Evolutionary conservation across 2,329 filamentous ascomycete species (phyloP).

Genomic region (Fusarium begoniae): DNA sequence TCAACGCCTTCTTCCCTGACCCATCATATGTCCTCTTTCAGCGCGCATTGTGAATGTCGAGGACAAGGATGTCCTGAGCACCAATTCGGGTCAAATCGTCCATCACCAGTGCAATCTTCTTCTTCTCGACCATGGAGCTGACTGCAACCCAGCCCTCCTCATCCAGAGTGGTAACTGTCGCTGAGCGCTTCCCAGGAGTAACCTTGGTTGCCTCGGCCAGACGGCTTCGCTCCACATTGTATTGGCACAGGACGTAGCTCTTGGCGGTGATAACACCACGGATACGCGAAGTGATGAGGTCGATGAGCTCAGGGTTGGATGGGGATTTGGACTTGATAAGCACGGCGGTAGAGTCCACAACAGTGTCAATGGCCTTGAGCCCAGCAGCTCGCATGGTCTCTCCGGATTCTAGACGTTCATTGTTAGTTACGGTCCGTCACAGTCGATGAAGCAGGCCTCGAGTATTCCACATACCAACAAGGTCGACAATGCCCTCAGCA

Average conservation of each 20-base stretch:
- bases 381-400: conserved; percentile 98
- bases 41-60: conserved; percentile 85
- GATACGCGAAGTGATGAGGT: conserved; percentile 87
- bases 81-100: conserved; percentile 80
- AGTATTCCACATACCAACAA: conserved; percentile 79
- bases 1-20: conserved; percentile 21
- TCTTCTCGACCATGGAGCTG: conserved; percentile 91
- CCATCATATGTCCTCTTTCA: conserved; percentile 36
- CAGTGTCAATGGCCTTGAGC: conserved; percentile 92
- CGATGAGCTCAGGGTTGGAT: conserved; percentile 80
- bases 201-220: conserved; percentile 76
- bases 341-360: conserved; percentile 86
- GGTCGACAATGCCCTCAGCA: conserved; percentile 95
- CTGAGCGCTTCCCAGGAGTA: conserved; percentile 92
- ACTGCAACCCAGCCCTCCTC: conserved; percentile 95
- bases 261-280: conserved; percentile 95
- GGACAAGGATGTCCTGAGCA: conserved; percentile 84
- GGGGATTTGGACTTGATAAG: conserved; percentile 90
- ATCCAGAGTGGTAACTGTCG: conserved; percentile 89
- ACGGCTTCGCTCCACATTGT: conserved; percentile 82
- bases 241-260: conserved; percentile 93
- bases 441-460: not conserved
- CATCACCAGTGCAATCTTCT: conserved; percentile 85
- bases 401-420: conserved; percentile 76
- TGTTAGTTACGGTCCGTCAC: conserved; percentile 20